These are phyloP conservation scores for Vachellia pachyceras DNA, from an alignment of 306 rosid genomes.

Conservation along the genomic window DNA sequence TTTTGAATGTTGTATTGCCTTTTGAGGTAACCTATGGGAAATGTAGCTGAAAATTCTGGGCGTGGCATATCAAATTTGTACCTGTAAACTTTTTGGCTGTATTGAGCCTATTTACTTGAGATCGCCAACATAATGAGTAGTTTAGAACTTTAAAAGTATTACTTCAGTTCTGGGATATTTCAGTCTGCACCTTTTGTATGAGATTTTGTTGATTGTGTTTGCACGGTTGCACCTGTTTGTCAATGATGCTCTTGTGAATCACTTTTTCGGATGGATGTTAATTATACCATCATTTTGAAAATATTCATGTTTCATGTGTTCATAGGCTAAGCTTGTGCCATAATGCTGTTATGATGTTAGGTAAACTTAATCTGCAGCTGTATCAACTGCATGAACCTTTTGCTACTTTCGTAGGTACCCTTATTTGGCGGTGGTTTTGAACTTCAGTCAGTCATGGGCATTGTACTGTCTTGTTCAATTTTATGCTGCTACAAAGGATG, in stretches of 20 bases:
- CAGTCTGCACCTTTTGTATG: slow-evolving; percentile 23
- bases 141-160: slow-evolving; percentile 9
- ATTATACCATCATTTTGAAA: slow-evolving; percentile 33
- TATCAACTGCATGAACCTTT: slow-evolving; percentile 43
- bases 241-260: slow-evolving; percentile 25
- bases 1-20: slow-evolving; percentile 29
- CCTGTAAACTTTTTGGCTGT: slow-evolving; percentile 13
- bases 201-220: slow-evolving; percentile 34
- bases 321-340: slow-evolving; percentile 32
- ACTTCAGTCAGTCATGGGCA: slow-evolving; percentile 99
- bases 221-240: slow-evolving; percentile 25
- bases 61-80: background rate
- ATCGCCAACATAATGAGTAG: slow-evolving; percentile 15
- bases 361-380: slow-evolving; percentile 32
- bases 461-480: slow-evolving; percentile 97
- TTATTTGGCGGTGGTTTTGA: slow-evolving; percentile 90
- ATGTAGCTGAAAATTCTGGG: slow-evolving; percentile 23
- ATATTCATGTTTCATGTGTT: slow-evolving; percentile 30
- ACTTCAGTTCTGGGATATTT: slow-evolving; percentile 31
- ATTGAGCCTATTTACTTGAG: slow-evolving; percentile 24
- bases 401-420: slow-evolving; percentile 75
- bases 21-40: slow-evolving; percentile 15
- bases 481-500: slow-evolving; percentile 86
- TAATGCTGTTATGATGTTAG: slow-evolving; percentile 16
- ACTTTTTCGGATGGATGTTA: slow-evolving; percentile 33